Conservation (phyloP, 306 rosid genomes). For the Fragaria ananassa region DNA sequence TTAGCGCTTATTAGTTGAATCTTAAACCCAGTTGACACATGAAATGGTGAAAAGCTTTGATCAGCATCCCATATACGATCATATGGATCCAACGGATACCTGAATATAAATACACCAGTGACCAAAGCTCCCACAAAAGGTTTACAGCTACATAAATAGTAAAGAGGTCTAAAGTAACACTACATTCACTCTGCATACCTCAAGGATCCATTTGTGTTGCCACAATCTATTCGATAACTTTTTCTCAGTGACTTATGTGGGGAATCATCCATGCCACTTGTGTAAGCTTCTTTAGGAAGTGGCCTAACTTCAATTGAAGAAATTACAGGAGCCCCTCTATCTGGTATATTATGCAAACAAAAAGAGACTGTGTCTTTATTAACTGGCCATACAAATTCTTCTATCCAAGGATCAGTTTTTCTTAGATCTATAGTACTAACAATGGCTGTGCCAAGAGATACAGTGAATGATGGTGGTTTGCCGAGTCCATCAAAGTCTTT, state of each 20-base stretch:
- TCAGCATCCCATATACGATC: conserved; percentile 87
- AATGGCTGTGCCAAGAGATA: conserved; percentile 76
- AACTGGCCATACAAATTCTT: conserved; percentile 74
- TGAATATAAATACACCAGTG: conserved; percentile 27
- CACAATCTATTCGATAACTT: conserved; percentile 73
- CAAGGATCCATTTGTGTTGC: conserved; percentile 53
- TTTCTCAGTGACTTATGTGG: conserved; percentile 56
- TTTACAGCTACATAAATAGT: neutral
- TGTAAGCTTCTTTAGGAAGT: conserved; percentile 75
- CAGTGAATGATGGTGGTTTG: conserved; percentile 68
- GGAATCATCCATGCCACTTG: conserved; percentile 48
- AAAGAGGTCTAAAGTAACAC: neutral
- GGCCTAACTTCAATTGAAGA: conserved; percentile 76
- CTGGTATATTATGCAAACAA: conserved; percentile 54
- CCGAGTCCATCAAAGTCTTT: conserved; percentile 69
- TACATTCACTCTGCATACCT: conserved; percentile 38
- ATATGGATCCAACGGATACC: conserved; percentile 75
- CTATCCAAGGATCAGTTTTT: conserved; percentile 64
- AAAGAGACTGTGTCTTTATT: conserved; percentile 50
- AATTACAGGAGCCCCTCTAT: conserved; percentile 65
- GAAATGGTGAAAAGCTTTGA: conserved; percentile 60
- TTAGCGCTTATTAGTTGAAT: conserved; percentile 41
- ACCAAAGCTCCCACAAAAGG: neutral
- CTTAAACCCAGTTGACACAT: conserved; percentile 56
- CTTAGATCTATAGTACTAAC: conserved; percentile 51